A percentile compares a stretch with the other conserved stretches of the same genome.
Evolutionary conservation across 306 rosid genomes (phyloP).

Genomic region (Cicer cuneatum): DNA sequence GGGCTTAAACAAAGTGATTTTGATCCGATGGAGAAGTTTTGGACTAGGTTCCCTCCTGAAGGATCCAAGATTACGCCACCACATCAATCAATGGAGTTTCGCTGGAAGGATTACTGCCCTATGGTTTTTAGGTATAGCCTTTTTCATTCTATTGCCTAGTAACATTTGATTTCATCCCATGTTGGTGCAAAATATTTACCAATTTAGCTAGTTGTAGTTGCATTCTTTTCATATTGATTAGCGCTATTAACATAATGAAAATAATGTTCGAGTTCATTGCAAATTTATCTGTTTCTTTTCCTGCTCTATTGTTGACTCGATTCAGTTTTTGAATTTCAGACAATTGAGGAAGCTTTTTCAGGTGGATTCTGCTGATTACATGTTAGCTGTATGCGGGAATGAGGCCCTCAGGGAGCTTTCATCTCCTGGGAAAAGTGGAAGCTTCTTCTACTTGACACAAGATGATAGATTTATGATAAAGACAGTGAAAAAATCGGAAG

Average conservation of each 20-base stretch:
- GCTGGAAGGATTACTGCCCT: constrained; percentile 99
- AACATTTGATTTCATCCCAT: background rate
- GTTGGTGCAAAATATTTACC: background rate
- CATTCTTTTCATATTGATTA: background rate
- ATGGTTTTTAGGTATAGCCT: constrained; percentile 82
- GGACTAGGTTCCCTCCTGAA: constrained; percentile 93
- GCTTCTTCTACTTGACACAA: constrained; percentile 89
- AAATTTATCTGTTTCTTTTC: background rate
- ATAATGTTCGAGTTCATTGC: background rate
- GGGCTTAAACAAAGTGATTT: constrained; percentile 69
- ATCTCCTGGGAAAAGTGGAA: constrained; percentile 97
- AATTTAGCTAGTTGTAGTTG: background rate
- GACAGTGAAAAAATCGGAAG: constrained; percentile 95
- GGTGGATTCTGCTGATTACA: constrained; percentile 94
- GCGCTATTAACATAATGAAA: background rate
- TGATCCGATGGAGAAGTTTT: constrained; percentile 89
- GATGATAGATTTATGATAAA: constrained; percentile 96
- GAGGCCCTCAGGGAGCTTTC: constrained; percentile 95
- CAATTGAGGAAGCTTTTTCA: constrained; percentile 83
- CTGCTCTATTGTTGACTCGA: constrained; percentile 21
- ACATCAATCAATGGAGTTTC: constrained; percentile 82
- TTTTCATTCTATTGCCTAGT: too few relatives aligned
- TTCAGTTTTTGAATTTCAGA: constrained; percentile 53
- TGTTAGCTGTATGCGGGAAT: constrained; percentile 91
- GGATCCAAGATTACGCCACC: constrained; percentile 95